Evolutionary conservation across 192 early-diverging fungal genomes (phyloP), one percentile per base, ranked within the genome.

Genomic region (Phlyctochytrium bullatum): DNA sequence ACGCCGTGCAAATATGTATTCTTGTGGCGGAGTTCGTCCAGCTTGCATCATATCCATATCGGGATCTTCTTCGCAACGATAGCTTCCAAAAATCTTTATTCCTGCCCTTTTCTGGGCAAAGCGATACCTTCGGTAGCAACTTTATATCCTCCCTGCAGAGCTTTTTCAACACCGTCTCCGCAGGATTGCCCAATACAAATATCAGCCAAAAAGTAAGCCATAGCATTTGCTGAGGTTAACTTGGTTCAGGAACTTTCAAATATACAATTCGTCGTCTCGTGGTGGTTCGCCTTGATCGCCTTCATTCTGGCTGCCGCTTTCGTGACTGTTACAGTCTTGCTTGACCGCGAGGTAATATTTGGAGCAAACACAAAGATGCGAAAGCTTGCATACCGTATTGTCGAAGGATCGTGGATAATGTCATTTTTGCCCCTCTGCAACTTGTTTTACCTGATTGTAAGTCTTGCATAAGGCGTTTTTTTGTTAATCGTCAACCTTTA

Each of bases 11-110:
- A 69, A 80, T 92, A 17, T 67, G 70, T 2, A 89, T 90, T 36
- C 72, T 93, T 0, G 52, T 88, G 31, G 80, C 89, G 25, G 92
- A 93, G 66, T 90, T 93, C 62, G 57, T 93, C 24, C 92, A 93
- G 78, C 74, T 93, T 0, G 69, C 91, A 52, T 88, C 89, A 6
- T 93, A 91, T 52, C 90, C 90, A 6, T 76, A 90, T 16, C 83
- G 90, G 33, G 92, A 93, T 65, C 71, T 93, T 25, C 64, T 69
- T 35, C 29, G 59, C 40, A 66, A 73, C 71, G 2, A 24, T 24
- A 23, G 59, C 23, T 73, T 73, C 59, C 71, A 73, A 36, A 10
- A 30, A 29, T 72, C 62, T 27, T 36, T 71, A 2, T 71, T 57
- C 36, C 34, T 54, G 1, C 17, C 20, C 14, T 12, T 31, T 23